Percentiles rank a stretch among this genome's conserved stretches.
Evolutionary conservation across 768 basidiomycete genomes (phyloP).

Genomic region (Tricholoma sp.): DNA sequence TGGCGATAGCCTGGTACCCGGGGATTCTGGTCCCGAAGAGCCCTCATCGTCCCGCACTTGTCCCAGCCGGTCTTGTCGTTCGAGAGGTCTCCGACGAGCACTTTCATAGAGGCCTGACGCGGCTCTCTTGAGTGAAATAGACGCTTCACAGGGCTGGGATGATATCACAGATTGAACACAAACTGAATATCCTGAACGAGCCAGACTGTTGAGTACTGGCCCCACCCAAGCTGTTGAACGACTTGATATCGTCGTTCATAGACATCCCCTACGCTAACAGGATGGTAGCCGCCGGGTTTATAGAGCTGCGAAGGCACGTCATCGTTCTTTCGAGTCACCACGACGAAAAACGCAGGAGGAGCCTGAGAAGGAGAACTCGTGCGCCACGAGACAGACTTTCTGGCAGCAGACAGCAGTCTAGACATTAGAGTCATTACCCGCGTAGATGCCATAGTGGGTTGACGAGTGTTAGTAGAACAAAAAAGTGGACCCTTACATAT

Average conservation of each 20-base stretch:
- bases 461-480: no score
- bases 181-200: conserved; percentile 24
- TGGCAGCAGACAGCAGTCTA: no score
- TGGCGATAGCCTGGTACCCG: conserved; percentile 32
- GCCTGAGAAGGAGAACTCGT: neutral
- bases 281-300: conserved; percentile 27
- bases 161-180: neutral
- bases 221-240: conserved; percentile 53
- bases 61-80: neutral
- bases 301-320: conserved; percentile 18
- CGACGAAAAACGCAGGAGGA: neutral
- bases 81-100: conserved; percentile 44
- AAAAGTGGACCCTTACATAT: no score
- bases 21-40: conserved; percentile 30
- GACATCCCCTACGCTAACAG: conserved; percentile 35
- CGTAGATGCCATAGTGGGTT: no score
- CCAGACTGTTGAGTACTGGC: conserved; percentile 44
- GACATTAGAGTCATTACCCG: no score
- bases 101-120: conserved; percentile 45
- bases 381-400: no score
- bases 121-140: conserved; percentile 22
- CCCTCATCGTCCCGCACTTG: neutral
- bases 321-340: neutral
- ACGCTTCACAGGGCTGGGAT: neutral
- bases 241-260: conserved; percentile 42